Evolutionary conservation across 768 basidiomycete genomes (phyloP), one percentile per base, ranked within the genome.

Genomic region (Kwoniella dendrophila): DNA sequence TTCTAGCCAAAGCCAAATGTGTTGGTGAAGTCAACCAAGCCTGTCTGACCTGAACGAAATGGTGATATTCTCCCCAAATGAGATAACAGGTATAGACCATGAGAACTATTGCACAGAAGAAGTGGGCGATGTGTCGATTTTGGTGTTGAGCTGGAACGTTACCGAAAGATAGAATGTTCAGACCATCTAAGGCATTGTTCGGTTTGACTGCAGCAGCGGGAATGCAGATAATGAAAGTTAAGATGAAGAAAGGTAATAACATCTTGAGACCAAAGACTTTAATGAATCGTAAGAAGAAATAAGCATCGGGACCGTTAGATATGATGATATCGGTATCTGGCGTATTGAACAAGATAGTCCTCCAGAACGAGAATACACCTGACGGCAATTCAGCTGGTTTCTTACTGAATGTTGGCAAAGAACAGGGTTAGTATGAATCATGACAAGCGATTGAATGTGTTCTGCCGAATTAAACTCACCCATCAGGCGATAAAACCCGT

Each of bases 271-370:
- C 76, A 55, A 80, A 75, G 49, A 80, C 67, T 55, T 77, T 79
- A 53, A 76, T 40, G 66, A 72, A 80, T 45, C 75, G 65, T 10
- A 78, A 49, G 56, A 76, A 79, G 57, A 77, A 69, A 66, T 80
- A 80, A 18, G 79, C 77, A 56, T 80, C 79, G 36, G 68, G 68
- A 45, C 79, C 79, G 50, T 80, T 79, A 43, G 70, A 68, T 10
- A 66, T 44, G 56, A 78, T 75, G 54, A 80, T 63, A 16, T 72
- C 49, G 22, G 52, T 56, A 50, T 77, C 72, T 7, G 68, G 72
- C 8, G 62, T 58, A 2, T 36, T 55, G 49, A 51, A n/a, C 27
- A 76, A 63, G 29, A 79, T 62, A 26, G 64, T 56, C 58, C 68
- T 74, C 77, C 75, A 75, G 56, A 68, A 76, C 34, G 67, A 38